Conservation (phyloP, 345 rosid genomes). For the Microthlaspi erraticum region DNA sequence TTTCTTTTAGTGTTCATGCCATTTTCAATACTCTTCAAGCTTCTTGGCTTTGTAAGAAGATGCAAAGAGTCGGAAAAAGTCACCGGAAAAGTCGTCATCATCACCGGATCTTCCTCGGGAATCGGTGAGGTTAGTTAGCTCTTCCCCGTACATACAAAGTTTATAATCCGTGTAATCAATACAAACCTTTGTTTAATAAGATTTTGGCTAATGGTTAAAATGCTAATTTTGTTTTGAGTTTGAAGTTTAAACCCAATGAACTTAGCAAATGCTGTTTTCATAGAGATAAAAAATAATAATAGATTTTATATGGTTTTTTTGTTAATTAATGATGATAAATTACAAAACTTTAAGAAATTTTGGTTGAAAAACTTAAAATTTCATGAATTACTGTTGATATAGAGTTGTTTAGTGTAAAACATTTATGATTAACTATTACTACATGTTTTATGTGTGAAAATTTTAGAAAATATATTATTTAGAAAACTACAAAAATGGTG, state of each 20-base stretch:
- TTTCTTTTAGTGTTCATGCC: constrained; percentile 50
- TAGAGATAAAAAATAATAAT: too few species aligned
- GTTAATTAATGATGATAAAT: too few species aligned
- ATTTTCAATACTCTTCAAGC: constrained; percentile 43
- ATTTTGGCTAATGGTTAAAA: not conserved
- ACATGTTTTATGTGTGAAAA: too few species aligned
- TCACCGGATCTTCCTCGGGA: constrained; percentile 67
- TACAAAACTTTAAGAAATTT: too few species aligned
- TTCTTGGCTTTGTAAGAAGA: constrained; percentile 33
- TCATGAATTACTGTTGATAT: too few species aligned
- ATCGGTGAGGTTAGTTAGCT: constrained; percentile 58
- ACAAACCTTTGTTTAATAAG: not conserved
- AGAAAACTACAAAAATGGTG: not conserved
- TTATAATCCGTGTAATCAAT: not conserved
- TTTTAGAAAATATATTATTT: too few species aligned
- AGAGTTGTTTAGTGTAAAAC: too few species aligned
- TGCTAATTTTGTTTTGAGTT: not conserved
- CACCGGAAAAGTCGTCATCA: constrained; percentile 55
- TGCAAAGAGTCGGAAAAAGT: constrained; percentile 45
- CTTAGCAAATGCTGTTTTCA: too few species aligned
- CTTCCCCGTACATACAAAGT: not conserved
- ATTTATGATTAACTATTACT: too few species aligned
- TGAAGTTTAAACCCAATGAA: too few species aligned
- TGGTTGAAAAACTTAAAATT: too few species aligned
- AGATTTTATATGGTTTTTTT: too few species aligned